Base-by-base conservation (phyloP, 2,329 filamentous ascomycete genomes). In the Monilinia fructicola region DNA sequence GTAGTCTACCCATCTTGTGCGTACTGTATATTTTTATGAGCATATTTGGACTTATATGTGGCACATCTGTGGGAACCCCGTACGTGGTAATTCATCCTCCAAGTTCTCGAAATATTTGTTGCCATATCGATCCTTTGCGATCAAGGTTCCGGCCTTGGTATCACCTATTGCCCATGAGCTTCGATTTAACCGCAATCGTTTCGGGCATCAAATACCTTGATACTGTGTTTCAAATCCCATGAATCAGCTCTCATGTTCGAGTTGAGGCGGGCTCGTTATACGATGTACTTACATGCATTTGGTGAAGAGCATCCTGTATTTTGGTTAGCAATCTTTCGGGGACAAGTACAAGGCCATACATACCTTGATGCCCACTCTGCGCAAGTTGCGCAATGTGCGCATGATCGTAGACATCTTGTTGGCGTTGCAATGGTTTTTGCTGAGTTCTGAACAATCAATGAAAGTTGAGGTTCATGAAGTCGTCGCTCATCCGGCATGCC, bases 91-190 rank as follows among this genome's bases (percentile, higher is more conserved):
- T 80, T 99, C 95, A 78, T 98, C 93, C 69, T 83, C 81, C 76
- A 87, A 80, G 83, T 99, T 97, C 85, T 99, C 95, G 79, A 87
- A 99, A 85, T 85, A 99, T 83, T 97, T 98, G 87, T 99, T 99
- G 79, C 95, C 96, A 78, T 89, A 96, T 79, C 88, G 87, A 83
- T 99, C 95, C 76, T 82, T 86, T 74, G 90, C 95, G 72, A 99
- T 87, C 73, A 96, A 84, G 54, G 86, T 88, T 76, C 95, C 96
- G 77, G 90, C 88, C 83, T 99, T 99, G 80, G 95, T 99, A 81
- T 99, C 95, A 83, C 94, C 93, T 95, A 77, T 70, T 67, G 48
- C 56, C 42, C 48, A 54, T 74, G 54, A 74, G 70, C 66, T 67
- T 52, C 23, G 52, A 58, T 48, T 53, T 58, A 21, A 55, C 64